A percentile compares a stretch with the other conserved stretches of the same genome.
phyloP scores from a whole-genome alignment of 768 basidiomycete genomes.

The Coprinellus aureogranulatus region DNA sequence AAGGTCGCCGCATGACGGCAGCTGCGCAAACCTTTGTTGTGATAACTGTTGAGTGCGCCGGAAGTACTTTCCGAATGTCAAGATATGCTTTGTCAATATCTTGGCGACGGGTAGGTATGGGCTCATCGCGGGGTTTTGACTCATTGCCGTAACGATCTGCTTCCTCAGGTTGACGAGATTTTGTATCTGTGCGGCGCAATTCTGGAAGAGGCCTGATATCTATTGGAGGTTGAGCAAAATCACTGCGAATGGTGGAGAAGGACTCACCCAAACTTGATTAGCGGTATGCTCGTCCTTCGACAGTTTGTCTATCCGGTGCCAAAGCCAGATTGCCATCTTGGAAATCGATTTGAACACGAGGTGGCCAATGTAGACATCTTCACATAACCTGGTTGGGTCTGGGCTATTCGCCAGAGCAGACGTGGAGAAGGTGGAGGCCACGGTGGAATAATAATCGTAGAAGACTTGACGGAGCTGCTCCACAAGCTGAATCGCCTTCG shows the following conservation, averaged over 20 bases:
- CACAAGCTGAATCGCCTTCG: slow-evolving; percentile 43
- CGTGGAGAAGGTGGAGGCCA: slow-evolving; percentile 41
- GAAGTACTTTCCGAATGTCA: slow-evolving; percentile 78
- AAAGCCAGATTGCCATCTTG: slow-evolving; percentile 72
- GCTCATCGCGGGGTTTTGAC: slow-evolving; percentile 32
- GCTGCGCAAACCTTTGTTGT: slow-evolving; percentile 52
- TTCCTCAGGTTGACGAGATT: slow-evolving; percentile 58
- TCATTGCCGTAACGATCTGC: slow-evolving; percentile 44
- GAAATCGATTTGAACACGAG: slow-evolving; percentile 72
- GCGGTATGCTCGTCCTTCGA: slow-evolving; percentile 40
- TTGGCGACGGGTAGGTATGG: slow-evolving; percentile 47
- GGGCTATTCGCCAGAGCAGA: slow-evolving; percentile 43
- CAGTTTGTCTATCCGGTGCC: slow-evolving; percentile 49
- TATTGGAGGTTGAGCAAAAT: slow-evolving; percentile 24
- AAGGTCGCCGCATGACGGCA: slow-evolving; percentile 63
- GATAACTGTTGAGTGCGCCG: slow-evolving; percentile 68
- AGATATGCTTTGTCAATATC: slow-evolving; percentile 64
- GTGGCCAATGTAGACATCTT: slow-evolving; percentile 55
- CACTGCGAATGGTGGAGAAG: not conserved
- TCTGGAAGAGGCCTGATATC: slow-evolving; percentile 62
- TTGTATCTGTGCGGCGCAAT: slow-evolving; percentile 55
- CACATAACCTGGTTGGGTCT: slow-evolving; percentile 31
- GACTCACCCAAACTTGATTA: slow-evolving; percentile 54
- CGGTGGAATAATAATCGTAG: slow-evolving; percentile 57
- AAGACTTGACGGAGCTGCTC: slow-evolving; percentile 53